phyloP scores from a whole-genome alignment of 768 basidiomycete species.

The Trametes villosa region DNA sequence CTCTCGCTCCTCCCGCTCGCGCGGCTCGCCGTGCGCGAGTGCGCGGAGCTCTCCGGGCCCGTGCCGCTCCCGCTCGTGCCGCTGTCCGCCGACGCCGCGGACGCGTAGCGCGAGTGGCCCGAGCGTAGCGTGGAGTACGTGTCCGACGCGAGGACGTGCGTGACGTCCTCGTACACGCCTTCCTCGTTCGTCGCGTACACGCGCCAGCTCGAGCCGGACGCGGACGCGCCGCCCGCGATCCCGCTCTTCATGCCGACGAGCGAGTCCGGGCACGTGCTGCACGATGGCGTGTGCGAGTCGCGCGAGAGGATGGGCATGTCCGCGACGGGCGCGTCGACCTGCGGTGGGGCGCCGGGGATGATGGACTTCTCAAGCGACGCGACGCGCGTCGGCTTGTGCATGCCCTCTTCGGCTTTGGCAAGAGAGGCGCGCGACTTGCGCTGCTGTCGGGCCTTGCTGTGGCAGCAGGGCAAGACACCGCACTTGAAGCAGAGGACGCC shows the following conservation, averaged over 20 bases:
- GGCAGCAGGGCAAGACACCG: slow-evolving; percentile 20
- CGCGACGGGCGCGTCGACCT: not conserved
- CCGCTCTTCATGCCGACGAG: slow-evolving; percentile 9
- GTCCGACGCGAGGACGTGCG: slow-evolving; percentile 31
- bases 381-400: not conserved
- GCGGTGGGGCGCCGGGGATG: slow-evolving; percentile 15
- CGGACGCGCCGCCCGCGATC: slow-evolving; percentile 7
- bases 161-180: slow-evolving; percentile 32
- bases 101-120: not conserved
- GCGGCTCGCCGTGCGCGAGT: slow-evolving; percentile 14
- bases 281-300: slow-evolving; percentile 17
- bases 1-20: slow-evolving; percentile 32
- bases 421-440: slow-evolving; percentile 1
- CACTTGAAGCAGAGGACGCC: slow-evolving; percentile 24
- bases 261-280: slow-evolving; percentile 22
- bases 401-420: slow-evolving; percentile 11
- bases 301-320: slow-evolving; percentile 11
- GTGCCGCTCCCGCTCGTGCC: not conserved
- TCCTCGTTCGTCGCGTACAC: slow-evolving; percentile 21
- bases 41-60: not conserved
- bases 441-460: not conserved
- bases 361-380: slow-evolving; percentile 18
- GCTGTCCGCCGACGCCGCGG: not conserved
- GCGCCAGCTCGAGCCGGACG: slow-evolving; percentile 24
- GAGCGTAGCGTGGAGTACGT: slow-evolving; percentile 19